These are phyloP conservation scores for Venturia carpophila DNA, from an alignment of 2,329 filamentous ascomycete species.

Conservation along the genomic window DNA sequence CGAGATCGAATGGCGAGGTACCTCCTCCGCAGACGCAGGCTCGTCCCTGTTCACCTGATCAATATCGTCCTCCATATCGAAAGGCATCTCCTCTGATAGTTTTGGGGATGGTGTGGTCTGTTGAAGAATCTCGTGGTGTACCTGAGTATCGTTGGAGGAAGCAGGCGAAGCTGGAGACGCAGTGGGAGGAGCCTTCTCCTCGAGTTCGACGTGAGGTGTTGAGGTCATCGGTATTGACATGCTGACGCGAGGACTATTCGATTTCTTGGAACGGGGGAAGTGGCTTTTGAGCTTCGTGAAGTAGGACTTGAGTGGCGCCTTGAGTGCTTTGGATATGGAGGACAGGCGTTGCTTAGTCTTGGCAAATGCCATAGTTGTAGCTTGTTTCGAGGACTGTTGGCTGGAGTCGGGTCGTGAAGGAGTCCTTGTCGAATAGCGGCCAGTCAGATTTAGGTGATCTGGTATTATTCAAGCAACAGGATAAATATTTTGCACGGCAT, in stretches of 20 bases:
- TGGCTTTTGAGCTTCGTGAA: not conserved
- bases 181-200: not conserved
- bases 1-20: not conserved
- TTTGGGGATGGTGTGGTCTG: not conserved
- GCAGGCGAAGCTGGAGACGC: not conserved
- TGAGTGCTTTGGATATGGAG: not conserved
- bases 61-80: not conserved
- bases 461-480: not conserved
- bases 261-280: not conserved
- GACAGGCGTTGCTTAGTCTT: not conserved
- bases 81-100: not conserved
- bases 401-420: not conserved
- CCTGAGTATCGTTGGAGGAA: not conserved
- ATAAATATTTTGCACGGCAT: not conserved
- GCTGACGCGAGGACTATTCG: not conserved
- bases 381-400: not conserved
- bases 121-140: too few relatives aligned
- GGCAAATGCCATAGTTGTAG: not conserved
- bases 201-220: not conserved
- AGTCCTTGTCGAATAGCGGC: not conserved
- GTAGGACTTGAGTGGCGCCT: not conserved
- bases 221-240: not conserved
- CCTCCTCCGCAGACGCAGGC: not conserved
- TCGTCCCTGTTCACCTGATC: not conserved
- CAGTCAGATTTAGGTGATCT: not conserved